These are phyloP conservation scores for Irpex rosettiformis DNA, from an alignment of 1,284 basidiomycete species.

Conservation along the genomic window DNA sequence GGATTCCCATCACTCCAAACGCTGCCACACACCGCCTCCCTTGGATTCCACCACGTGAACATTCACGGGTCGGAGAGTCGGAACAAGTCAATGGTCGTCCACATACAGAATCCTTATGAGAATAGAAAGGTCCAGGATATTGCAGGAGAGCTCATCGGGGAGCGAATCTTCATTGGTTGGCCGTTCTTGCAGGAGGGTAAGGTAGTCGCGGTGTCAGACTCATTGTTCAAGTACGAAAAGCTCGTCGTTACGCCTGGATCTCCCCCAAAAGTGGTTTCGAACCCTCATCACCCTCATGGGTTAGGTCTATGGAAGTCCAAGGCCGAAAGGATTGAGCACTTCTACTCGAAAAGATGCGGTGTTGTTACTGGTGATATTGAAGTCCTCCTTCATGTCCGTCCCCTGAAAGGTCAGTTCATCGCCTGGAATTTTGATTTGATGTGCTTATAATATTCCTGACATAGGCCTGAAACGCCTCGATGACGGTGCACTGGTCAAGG, in stretches of 20 bases:
- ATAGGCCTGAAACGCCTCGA: constrained; percentile 86
- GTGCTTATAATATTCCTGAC: constrained; percentile 3
- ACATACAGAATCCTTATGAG: constrained; percentile 77
- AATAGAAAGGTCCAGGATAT: constrained; percentile 67
- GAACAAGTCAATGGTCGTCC: constrained; percentile 91
- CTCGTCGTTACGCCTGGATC: constrained; percentile 50
- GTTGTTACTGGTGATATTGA: constrained; percentile 84
- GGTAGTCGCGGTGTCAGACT: constrained; percentile 86
- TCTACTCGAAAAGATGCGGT: constrained; percentile 88
- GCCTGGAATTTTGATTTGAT: not conserved
- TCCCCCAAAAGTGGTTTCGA: constrained; percentile 59
- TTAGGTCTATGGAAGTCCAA: constrained; percentile 73
- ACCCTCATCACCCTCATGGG: constrained; percentile 67
- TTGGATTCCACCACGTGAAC: constrained; percentile 89
- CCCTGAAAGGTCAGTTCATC: constrained; percentile 71
- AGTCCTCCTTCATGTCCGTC: constrained; percentile 78
- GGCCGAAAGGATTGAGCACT: constrained; percentile 77
- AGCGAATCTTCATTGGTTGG: constrained; percentile 85
- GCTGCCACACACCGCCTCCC: constrained; percentile 71
- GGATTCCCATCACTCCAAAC: constrained; percentile 97
- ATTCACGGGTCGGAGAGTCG: constrained; percentile 89
- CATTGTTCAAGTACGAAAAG: constrained; percentile 85
- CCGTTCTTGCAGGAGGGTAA: constrained; percentile 93
- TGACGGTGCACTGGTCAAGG: constrained; percentile 89
- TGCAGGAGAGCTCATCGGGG: constrained; percentile 73